Evolutionary conservation across 2,329 filamentous ascomycete genomes (phyloP).

Genomic region (Lecanicillium sp.): DNA sequence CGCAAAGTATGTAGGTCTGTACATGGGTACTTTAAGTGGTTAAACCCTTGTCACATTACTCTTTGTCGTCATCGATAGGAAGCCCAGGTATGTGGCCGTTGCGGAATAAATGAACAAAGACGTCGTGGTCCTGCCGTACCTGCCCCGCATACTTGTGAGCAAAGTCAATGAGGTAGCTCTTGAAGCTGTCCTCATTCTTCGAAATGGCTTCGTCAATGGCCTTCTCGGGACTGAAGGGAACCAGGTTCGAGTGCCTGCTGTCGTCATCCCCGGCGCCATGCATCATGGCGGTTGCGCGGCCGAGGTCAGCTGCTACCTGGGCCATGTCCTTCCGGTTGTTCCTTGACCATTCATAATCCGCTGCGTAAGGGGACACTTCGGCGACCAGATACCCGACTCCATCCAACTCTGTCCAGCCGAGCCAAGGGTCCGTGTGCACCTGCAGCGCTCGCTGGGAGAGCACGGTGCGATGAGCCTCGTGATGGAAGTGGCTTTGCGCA

Average conservation of each 20-base stretch:
- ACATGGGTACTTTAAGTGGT: too few relatives aligned
- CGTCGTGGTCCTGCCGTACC: slow-evolving; percentile 2
- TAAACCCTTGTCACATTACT: too few relatives aligned
- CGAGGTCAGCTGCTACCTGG: background rate
- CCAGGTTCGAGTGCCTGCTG: slow-evolving; percentile 1
- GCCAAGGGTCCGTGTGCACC: slow-evolving; percentile 4
- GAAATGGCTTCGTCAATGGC: slow-evolving; percentile 4
- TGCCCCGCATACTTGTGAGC: background rate
- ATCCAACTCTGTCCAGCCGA: slow-evolving; percentile 5
- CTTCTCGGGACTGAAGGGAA: slow-evolving; percentile 3
- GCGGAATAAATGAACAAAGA: slow-evolving; percentile 4
- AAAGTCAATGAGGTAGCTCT: slow-evolving; percentile 1
- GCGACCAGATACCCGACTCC: slow-evolving; percentile 1
- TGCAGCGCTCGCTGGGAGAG: slow-evolving; percentile 3
- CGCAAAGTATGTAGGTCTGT: too few relatives aligned
- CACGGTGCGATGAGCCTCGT: slow-evolving; percentile 4
- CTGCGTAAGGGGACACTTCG: slow-evolving; percentile 4
- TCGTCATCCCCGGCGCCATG: slow-evolving; percentile 5
- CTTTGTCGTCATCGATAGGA: too few relatives aligned
- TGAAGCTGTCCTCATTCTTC: slow-evolving; percentile 1
- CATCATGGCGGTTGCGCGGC: slow-evolving; percentile 4
- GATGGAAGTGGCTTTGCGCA: slow-evolving; percentile 3
- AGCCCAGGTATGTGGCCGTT: slow-evolving; percentile 3
- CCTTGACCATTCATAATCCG: slow-evolving; percentile 1
- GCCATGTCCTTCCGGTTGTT: slow-evolving; percentile 2